Evolutionary conservation across 202 grass and related monocot species (phyloP).

Genomic region (Sporobolus alterniflorus): DNA sequence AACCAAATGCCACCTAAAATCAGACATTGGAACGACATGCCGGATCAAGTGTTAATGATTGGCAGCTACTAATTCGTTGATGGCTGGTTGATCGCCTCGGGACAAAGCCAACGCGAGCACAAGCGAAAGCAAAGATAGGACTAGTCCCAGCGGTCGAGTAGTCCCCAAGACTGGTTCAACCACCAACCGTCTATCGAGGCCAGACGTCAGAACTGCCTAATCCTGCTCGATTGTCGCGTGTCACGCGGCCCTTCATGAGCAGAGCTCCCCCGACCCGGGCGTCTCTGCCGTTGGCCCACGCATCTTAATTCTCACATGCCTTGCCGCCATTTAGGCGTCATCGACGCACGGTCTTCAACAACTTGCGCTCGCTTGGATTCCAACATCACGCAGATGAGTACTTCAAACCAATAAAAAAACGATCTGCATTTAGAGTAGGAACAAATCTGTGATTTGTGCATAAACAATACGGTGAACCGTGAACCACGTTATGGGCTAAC

Average conservation of each 20-base stretch:
- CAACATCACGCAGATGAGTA: neutral
- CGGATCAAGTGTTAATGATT: neutral
- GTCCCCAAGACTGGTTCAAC: conserved; percentile 9
- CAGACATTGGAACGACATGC: neutral
- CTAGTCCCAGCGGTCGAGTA: conserved; percentile 32
- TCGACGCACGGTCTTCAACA: conserved; percentile 2
- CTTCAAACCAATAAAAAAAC: too few species aligned
- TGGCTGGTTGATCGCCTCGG: neutral
- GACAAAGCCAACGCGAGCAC: neutral
- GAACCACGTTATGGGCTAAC: neutral
- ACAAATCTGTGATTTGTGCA: neutral
- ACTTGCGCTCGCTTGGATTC: neutral
- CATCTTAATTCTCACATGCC: conserved; percentile 18
- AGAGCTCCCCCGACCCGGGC: neutral
- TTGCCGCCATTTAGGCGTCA: neutral
- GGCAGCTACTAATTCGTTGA: too few species aligned
- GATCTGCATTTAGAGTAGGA: neutral
- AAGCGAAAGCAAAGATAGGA: neutral
- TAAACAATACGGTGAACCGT: neutral
- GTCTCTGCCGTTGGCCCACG: neutral
- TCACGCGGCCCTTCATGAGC: neutral
- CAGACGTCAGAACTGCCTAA: neutral
- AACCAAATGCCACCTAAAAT: too few species aligned
- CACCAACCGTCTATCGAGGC: neutral
- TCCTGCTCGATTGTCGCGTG: neutral